Percentiles rank a stretch among this genome's conserved stretches.
phyloP scores from a whole-genome alignment of 768 basidiomycete species.

The Saitozyma podzolica region DNA sequence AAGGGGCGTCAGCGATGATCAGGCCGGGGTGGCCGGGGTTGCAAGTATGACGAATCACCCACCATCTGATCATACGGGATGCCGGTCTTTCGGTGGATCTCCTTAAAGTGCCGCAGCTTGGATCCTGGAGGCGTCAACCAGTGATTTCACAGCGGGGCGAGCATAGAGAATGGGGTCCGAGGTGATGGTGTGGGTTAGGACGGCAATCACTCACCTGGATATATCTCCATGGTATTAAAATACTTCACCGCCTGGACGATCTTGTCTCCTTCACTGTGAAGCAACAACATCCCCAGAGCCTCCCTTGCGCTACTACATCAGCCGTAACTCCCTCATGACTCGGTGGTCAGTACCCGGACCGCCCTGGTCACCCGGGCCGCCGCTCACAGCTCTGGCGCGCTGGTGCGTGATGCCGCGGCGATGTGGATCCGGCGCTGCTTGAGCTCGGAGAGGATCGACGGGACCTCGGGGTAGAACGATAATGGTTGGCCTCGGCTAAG shows the following conservation, averaged over 20 bases:
- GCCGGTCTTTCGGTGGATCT: constrained; percentile 69
- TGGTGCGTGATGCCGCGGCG: constrained; percentile 74
- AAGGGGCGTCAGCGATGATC: constrained; percentile 15
- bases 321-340: constrained; percentile 1
- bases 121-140: constrained; percentile 59
- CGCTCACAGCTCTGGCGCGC: constrained; percentile 67
- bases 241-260: constrained; percentile 49
- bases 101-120: constrained; percentile 77
- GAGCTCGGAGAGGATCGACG: constrained; percentile 65
- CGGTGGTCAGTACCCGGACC: neutral
- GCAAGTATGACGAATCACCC: constrained; percentile 15
- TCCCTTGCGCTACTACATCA: constrained; percentile 64
- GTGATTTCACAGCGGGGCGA: neutral
- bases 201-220: constrained; percentile 7
- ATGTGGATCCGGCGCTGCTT: constrained; percentile 58
- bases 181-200: constrained; percentile 30
- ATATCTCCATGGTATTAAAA: constrained; percentile 49
- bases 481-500: constrained; percentile 61
- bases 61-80: constrained; percentile 82
- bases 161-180: too few relatives aligned
- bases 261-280: constrained; percentile 44
- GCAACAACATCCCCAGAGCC: constrained; percentile 60
- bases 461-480: constrained; percentile 74
- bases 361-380: too few relatives aligned
- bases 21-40: too few relatives aligned